Base-by-base conservation (phyloP, 2,329 filamentous ascomycete species). In the Albophoma yamanashiensis region DNA sequence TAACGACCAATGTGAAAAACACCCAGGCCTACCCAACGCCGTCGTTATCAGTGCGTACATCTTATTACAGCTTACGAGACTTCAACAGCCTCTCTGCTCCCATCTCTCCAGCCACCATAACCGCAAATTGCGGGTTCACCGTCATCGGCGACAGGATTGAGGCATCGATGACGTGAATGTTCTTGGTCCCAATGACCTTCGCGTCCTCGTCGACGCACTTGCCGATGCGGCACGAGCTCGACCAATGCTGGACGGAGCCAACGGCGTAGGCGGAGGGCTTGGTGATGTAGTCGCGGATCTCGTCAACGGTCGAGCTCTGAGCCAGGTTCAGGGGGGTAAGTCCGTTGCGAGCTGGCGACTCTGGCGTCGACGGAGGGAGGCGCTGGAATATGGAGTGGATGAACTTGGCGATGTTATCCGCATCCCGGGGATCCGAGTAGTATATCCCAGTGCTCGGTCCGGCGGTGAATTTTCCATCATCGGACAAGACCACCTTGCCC, bases 211-310 rank as follows among this genome's bases (percentile, higher is more conserved):
- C 80, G 0, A 82, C 80, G 61, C 80, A 82, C 17, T 65, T 67
- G 0, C 74, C 78, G n/a, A 83, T 73, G 25, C 78, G 67, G 66
- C 81, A 83, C 39, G 76, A 79, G 59, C 76, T 78, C 38, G 75
- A 79, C 79, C 79, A 83, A 64, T 83, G 81, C 62, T 82, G 78
- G 12, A 82, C 79, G 8, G 76, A 69, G 3, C 79, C 79, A 3
- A 74, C 67, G 0, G 81, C 79, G 62, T 82, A 83, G 5, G 68
- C 59, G 1, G 76, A 79, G 1, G 65, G 64, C 0, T 75, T 81
- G 8, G 76, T 82, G 63, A 83, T 78, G 67, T 82, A 83, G 8
- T 68, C 71, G 25, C 71, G 69, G 39, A 84, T 80, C 58, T 83
- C 72, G 1, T 76, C 74, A n/a, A 75, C 68, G 0, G 76, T 79